Base-by-base conservation (phyloP, 768 basidiomycete genomes). In the Suillus spraguei region DNA sequence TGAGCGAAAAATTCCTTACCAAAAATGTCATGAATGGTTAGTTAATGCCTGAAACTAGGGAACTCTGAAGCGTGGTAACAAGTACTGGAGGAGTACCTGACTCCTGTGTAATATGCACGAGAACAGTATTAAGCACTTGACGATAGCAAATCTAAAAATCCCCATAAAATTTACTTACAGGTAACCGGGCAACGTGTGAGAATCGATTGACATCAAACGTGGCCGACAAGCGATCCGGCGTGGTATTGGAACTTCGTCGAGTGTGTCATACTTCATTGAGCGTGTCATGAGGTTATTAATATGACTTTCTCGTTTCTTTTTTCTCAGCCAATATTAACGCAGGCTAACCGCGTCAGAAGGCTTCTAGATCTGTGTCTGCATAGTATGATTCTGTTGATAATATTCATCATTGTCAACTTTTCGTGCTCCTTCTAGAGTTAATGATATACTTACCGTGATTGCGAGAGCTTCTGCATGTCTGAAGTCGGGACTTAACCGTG, bases 1-100 rank as follows among this genome's bases (percentile, higher is more conserved):
- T 52, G 35, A 47, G 60, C 46, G 60, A 36, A 41, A 63, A 49
- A 28, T 32, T 61, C 24, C 36, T 22, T 61, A 11, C 17, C 39
- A 41, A 28, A 41, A 28, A 58, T 28, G 6, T 58, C 24, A 58
- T 41, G 38, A 41, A 24, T 41, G 39, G 55, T 24, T 24, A 28
- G 52, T 53, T 53, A 39, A 52, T 58, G 39, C 56, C 56, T 58
- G 38, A 41, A 39, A 41, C 38, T 58, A 41, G 24, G 24, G 16
- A 58, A 41, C 24, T 20, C 28, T 35, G 20, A 17, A 20, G 32
- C 52, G n/a, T 20, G 33, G 11, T 53, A n/a, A n/a, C 52, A n/a
- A n/a, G 32, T n/a, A 13, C 28, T 17, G 8, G 16, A 28, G 20
- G 32, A n/a, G 52, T 53, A 53, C 52, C 52, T 53, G 52, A n/a